Percentiles rank a stretch among this genome's conserved stretches.
Evolutionary conservation across 768 basidiomycete species (phyloP).

Genomic region (Coprinopsis marcescibilis): DNA sequence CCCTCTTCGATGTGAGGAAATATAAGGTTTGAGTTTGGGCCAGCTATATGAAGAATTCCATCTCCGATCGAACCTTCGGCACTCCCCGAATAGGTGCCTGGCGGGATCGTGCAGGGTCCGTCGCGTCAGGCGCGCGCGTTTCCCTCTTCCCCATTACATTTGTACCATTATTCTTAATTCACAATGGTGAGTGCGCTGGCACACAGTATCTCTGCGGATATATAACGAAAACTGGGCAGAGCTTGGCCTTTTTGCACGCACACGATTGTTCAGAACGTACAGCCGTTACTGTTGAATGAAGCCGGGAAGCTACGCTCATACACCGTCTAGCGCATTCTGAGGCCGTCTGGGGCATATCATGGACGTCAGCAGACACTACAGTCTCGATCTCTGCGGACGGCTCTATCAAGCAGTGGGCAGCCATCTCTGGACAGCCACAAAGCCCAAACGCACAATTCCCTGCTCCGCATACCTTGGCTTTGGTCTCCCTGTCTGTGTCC

Average conservation of each 20-base stretch:
- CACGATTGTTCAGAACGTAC: slow-evolving; percentile 77
- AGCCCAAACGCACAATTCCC: slow-evolving; percentile 45
- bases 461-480: slow-evolving; percentile 76
- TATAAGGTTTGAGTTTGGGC: slow-evolving; percentile 38
- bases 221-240: slow-evolving; percentile 30
- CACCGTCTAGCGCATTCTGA: slow-evolving; percentile 64
- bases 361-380: slow-evolving; percentile 60
- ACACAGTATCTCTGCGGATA: slow-evolving; percentile 4
- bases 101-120: not conserved
- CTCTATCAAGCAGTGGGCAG: slow-evolving; percentile 66
- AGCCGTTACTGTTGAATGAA: slow-evolving; percentile 24
- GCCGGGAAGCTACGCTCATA: slow-evolving; percentile 24
- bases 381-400: slow-evolving; percentile 79
- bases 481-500: slow-evolving; percentile 73
- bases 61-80: slow-evolving; percentile 35
- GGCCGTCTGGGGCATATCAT: slow-evolving; percentile 72
- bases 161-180: not conserved
- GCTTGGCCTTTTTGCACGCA: slow-evolving; percentile 67
- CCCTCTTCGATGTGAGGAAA: slow-evolving; percentile 86
- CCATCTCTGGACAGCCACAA: slow-evolving; percentile 57
- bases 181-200: slow-evolving; percentile 26
- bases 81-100: not conserved
- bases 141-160: not conserved
- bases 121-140: slow-evolving; percentile 22
- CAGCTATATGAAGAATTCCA: slow-evolving; percentile 32